A percentile compares a stretch with the other conserved stretches of the same genome.
phyloP scores from a whole-genome alignment of 108 stramenopile genomes.

The Skeletonema menzelii region DNA sequence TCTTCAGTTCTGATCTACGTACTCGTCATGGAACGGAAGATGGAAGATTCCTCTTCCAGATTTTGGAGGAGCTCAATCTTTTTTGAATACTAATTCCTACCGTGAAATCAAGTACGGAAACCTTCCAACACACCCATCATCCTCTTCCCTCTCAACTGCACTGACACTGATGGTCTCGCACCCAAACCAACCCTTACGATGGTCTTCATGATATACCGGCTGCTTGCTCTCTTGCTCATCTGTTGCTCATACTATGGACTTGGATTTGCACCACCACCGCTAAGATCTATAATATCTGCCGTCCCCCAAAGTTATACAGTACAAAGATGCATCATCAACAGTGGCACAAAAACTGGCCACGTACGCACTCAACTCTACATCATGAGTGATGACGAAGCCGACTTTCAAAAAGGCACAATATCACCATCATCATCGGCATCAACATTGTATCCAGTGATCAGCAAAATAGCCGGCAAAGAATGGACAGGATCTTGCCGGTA shows the following conservation, averaged over 20 bases:
- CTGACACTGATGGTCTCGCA: too few relatives aligned
- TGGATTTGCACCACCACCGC: not conserved
- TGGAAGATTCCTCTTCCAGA: too few relatives aligned
- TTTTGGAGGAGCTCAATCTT: too few relatives aligned
- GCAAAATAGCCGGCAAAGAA: constrained; percentile 22
- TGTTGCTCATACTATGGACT: not conserved
- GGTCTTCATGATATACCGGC: not conserved
- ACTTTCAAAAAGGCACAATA: not conserved
- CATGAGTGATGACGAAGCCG: not conserved
- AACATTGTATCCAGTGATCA: constrained; percentile 24
- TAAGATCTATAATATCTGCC: not conserved
- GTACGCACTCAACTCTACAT: not conserved
- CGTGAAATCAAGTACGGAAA: too few relatives aligned
- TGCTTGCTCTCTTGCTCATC: not conserved
- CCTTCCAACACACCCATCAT: too few relatives aligned
- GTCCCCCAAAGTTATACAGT: not conserved
- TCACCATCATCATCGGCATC: not conserved
- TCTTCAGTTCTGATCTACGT: too few relatives aligned
- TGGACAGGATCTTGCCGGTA: constrained; percentile 33
- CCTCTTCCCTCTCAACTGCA: too few relatives aligned
- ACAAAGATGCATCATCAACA: not conserved
- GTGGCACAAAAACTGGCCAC: too few relatives aligned
- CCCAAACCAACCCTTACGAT: not conserved
- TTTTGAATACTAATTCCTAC: too few relatives aligned
- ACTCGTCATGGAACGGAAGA: too few relatives aligned